Percentiles rank a stretch among this genome's conserved stretches.
Evolutionary conservation across 208 protist species (phyloP).

Genomic region (Trypanosoma brucei): DNA sequence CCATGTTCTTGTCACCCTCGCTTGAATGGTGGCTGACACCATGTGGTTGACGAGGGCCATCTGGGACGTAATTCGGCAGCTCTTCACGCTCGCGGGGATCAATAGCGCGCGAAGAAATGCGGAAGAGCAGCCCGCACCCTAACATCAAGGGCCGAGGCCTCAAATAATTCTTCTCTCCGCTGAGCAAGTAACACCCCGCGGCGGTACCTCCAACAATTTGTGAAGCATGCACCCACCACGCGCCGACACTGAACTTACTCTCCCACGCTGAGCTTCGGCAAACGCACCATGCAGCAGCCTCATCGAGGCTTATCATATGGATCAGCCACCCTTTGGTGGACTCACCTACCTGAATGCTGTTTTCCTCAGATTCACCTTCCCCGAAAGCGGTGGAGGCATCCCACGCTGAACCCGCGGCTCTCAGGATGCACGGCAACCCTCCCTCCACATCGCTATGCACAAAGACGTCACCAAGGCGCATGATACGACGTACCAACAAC

Average conservation of each 20-base stretch:
- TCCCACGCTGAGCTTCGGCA: constrained; percentile 93
- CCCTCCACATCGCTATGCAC: constrained; percentile 95
- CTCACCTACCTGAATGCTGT: neutral
- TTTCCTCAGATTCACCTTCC: neutral
- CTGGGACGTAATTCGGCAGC: constrained; percentile 10
- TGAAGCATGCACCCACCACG: constrained; percentile 94
- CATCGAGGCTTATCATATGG: constrained; percentile 55
- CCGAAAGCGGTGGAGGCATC: neutral
- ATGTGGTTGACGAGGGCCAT: neutral
- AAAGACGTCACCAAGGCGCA: constrained; percentile 90
- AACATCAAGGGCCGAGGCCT: constrained; percentile 80
- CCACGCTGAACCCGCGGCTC: constrained; percentile 68
- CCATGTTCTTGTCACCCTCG: no score
- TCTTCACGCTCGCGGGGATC: constrained; percentile 14
- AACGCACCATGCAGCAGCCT: constrained; percentile 92
- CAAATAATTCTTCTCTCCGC: constrained; percentile 87
- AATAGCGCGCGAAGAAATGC: constrained; percentile 24
- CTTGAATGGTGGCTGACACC: neutral
- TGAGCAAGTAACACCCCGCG: constrained; percentile 67
- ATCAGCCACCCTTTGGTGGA: constrained; percentile 21
- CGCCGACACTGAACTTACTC: constrained; percentile 84
- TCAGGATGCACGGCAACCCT: constrained; percentile 90
- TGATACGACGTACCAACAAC: constrained; percentile 80
- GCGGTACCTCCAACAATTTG: constrained; percentile 66
- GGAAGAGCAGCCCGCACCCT: constrained; percentile 63